Conservation (phyloP, 352 stramenopile genomes). For the Stramenopiles sp. region DNA sequence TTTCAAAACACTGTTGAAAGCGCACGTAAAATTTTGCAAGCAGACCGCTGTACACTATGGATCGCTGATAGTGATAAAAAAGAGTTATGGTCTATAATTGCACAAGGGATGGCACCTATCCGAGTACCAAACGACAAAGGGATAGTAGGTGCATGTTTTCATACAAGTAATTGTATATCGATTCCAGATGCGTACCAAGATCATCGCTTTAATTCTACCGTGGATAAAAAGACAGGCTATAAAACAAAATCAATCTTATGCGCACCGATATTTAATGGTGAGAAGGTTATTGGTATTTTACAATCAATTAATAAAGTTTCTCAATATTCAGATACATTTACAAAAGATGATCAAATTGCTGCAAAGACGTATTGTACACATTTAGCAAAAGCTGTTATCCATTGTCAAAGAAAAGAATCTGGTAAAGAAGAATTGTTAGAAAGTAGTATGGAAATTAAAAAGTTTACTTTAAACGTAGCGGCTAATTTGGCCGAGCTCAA, state of each 20-base stretch:
- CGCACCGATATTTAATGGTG: constrained; percentile 36
- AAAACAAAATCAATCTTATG: constrained; percentile 70
- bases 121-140: constrained; percentile 53
- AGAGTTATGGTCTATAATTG: constrained; percentile 54
- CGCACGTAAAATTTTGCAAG: constrained; percentile 42
- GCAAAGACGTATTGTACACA: not conserved
- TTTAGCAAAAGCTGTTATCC: not conserved
- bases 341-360: not conserved
- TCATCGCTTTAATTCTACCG: constrained; percentile 63
- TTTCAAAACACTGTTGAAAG: not conserved
- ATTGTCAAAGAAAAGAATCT: not conserved
- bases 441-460: not conserved
- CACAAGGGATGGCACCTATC: constrained; percentile 45
- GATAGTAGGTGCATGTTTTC: constrained; percentile 59
- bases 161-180: constrained; percentile 51
- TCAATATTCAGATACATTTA: not conserved
- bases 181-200: constrained; percentile 77
- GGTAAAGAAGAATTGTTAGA: not conserved
- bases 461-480: not conserved
- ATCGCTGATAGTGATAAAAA: constrained; percentile 61
- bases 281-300: not conserved
- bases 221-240: constrained; percentile 70
- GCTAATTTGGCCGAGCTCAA: not conserved
- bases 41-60: constrained; percentile 68
- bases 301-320: constrained; percentile 7